Evolutionary conservation across 179 eudicot species (phyloP).

Genomic region (Silene coronaria): DNA sequence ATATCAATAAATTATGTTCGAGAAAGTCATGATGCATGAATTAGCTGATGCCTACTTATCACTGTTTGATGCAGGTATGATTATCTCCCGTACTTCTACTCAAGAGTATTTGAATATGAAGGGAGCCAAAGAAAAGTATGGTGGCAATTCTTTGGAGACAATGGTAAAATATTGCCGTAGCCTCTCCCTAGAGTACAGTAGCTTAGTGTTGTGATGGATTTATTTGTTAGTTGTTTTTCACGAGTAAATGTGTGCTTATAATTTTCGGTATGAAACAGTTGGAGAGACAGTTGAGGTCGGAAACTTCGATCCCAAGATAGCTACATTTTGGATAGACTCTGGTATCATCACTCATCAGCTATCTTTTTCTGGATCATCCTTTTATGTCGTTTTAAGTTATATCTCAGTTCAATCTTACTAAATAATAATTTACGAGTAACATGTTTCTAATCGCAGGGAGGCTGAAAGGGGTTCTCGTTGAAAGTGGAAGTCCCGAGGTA

Average conservation of each 20-base stretch:
- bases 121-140: slow-evolving; percentile 95
- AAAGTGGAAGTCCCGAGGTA: slow-evolving; percentile 99
- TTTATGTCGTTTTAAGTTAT: neutral
- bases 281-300: slow-evolving; percentile 86
- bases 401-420: neutral
- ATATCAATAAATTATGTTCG: neutral
- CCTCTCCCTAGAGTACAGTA: neutral
- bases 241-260: slow-evolving; percentile 2
- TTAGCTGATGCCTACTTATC: slow-evolving; percentile 4
- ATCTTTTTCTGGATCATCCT: neutral
- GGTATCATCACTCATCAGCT: slow-evolving; percentile 39
- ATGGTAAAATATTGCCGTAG: slow-evolving; percentile 43
- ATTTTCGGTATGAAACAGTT: slow-evolving; percentile 44
- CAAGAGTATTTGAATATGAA: slow-evolving; percentile 93
- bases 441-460: slow-evolving; percentile 46
- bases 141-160: slow-evolving; percentile 99
- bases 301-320: slow-evolving; percentile 90
- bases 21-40: neutral
- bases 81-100: slow-evolving; percentile 82
- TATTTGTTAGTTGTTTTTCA: slow-evolving; percentile 11
- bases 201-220: slow-evolving; percentile 8
- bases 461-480: slow-evolving; percentile 87
- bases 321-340: slow-evolving; percentile 91
- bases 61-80: slow-evolving; percentile 44
- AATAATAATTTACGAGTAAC: neutral